These are phyloP conservation scores for Pseudocercospora vitis DNA, from an alignment of 2,329 filamentous ascomycete species.

Conservation along the genomic window DNA sequence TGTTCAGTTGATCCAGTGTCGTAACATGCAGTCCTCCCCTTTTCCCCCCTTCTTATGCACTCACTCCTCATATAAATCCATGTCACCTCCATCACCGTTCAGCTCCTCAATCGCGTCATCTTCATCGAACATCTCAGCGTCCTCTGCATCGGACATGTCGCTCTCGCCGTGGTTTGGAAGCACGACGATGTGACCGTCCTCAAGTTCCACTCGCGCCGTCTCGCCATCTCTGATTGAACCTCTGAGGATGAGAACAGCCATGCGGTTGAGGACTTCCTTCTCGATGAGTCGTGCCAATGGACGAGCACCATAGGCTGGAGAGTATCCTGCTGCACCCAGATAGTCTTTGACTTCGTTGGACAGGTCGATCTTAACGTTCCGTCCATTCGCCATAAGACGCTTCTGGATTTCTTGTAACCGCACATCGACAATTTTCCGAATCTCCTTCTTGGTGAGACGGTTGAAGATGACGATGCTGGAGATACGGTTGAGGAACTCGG, in stretches of 20 bases:
- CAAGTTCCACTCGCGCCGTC: conserved; percentile 72
- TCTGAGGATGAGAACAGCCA: conserved; percentile 87
- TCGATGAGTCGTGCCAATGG: conserved; percentile 89
- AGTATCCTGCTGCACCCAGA: conserved; percentile 87
- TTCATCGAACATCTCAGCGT: conserved; percentile 72
- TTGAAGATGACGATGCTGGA: conserved; percentile 97
- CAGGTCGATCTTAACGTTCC: conserved; percentile 82
- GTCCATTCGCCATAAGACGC: conserved; percentile 78
- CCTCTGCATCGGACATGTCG: conserved; percentile 52
- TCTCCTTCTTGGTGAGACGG: conserved; percentile 83
- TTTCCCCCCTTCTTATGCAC: conserved; percentile 7
- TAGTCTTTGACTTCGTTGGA: conserved; percentile 88
- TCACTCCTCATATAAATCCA: conserved; percentile 61
- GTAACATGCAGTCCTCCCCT: conserved; percentile 4
- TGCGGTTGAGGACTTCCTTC: conserved; percentile 90
- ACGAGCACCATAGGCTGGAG: conserved; percentile 89
- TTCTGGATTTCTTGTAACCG: conserved; percentile 87
- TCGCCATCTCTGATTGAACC: conserved; percentile 86
- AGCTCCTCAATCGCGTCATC: conserved; percentile 72
- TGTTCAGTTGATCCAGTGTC: conserved; percentile 15
- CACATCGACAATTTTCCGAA: conserved; percentile 92
- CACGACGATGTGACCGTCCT: conserved; percentile 77
- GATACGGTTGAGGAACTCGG: conserved; percentile 98
- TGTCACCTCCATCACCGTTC: conserved; percentile 54
- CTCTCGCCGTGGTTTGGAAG: conserved; percentile 76